A percentile compares a stretch with the other conserved stretches of the same genome.
Conservation (phyloP, 2,329 filamentous ascomycete genomes). For the Chaetoscypha palmicola region DNA sequence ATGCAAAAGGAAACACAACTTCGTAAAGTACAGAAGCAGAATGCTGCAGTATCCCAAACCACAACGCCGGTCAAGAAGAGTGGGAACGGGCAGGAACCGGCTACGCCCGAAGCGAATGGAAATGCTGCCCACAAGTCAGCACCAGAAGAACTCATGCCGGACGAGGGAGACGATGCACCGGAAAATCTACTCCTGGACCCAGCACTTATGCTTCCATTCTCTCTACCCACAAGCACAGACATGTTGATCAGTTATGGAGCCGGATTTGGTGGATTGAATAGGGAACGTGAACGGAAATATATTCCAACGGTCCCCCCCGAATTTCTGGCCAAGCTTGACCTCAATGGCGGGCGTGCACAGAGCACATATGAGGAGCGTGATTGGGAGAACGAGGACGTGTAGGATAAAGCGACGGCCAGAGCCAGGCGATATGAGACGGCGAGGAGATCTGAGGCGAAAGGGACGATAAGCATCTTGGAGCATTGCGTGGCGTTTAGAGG, state of each 20-base stretch:
- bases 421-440: no score
- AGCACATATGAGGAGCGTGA: conserved; percentile 58
- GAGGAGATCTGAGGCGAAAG: not conserved
- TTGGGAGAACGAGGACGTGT: conserved; percentile 56
- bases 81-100: conserved; percentile 38
- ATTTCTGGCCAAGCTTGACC: conserved; percentile 80
- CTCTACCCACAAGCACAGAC: conserved; percentile 90
- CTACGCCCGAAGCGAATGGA: conserved; percentile 36
- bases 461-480: conserved; percentile 9
- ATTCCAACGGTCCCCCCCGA: conserved; percentile 92
- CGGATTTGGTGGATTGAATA: conserved; percentile 86
- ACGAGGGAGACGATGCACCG: conserved; percentile 60
- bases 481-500: conserved; percentile 12
- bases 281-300: conserved; percentile 88
- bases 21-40: conserved; percentile 48
- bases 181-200: conserved; percentile 79
- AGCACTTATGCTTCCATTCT: conserved; percentile 87
- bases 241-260: conserved; percentile 96
- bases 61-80: conserved; percentile 34
- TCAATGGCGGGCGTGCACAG: conserved; percentile 39
- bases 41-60: conserved; percentile 39
- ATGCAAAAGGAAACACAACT: conserved; percentile 68
- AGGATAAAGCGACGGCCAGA: no score
- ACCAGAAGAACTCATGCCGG: conserved; percentile 21
- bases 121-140: conserved; percentile 27